Conservation (phyloP, 225 moss, liverwort and hornwort genomes). For the Thuidium tamariscinum region DNA sequence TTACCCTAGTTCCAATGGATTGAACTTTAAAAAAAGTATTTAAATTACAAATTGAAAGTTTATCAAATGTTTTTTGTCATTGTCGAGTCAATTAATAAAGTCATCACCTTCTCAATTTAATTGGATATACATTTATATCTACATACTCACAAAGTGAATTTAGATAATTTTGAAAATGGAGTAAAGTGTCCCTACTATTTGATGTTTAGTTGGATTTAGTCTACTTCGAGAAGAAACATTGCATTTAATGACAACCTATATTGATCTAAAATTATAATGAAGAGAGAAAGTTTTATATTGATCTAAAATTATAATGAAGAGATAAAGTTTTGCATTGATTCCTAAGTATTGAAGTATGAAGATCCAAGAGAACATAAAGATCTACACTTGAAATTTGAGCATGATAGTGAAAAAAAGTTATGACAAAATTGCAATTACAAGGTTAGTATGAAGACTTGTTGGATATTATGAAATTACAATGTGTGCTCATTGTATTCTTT, state of each 20-base stretch:
- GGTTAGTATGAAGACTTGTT: neutral
- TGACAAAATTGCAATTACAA: neutral
- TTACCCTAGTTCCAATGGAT: fast-evolving
- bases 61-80: too few species aligned
- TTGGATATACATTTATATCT: too few species aligned
- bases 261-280: too few species aligned
- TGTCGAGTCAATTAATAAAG: too few species aligned
- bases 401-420: neutral
- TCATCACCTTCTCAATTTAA: too few species aligned
- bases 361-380: neutral
- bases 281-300: too few species aligned
- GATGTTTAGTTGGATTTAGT: neutral
- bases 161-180: neutral
- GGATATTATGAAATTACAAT: neutral
- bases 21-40: neutral
- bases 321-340: neutral
- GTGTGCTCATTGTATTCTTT: too few species aligned
- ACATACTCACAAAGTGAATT: too few species aligned
- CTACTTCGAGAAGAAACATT: too few species aligned
- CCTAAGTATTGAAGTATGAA: neutral
- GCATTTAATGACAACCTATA: neutral
- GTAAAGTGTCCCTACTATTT: neutral
- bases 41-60: neutral
- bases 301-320: neutral
- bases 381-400: neutral